Evolutionary conservation across 208 protist species (phyloP), one percentile per base, ranked within the genome.

Genomic region (Trypanosoma cruzi): DNA sequence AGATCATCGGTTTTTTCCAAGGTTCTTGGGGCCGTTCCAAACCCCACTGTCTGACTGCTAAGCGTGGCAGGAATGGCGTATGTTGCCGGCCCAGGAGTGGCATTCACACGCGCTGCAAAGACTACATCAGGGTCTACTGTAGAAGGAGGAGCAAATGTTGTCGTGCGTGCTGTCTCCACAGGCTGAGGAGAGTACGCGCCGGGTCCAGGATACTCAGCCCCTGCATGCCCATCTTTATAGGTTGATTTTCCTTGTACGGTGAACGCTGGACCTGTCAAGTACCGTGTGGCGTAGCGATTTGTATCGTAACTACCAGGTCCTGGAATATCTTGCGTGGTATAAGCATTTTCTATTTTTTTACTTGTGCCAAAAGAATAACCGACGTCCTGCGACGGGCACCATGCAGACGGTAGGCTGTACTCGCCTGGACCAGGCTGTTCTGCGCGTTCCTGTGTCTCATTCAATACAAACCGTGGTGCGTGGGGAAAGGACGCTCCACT

Each of bases 251-350:
- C 58, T 34, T 60, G 26, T 4, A 77, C 11, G 22, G 69, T 58
- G 44, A 69, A 73, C 13, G 76, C 59, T 2, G 68, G 64, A 53
- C 75, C 64, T 56, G 75, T 26, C 48, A 67, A 42, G 32, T 72
- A 58, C 14, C 37, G 52, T 61, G 20, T 40, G 1, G 40, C 54
- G 28, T 74, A 74, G 3, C 53, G 59, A 42, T 36, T 55, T 32
- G 65, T 44, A 37, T 76, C 64, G 68, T 85, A 85, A 26, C 68
- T 64, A 14, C 80, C 80, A 37, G 80, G 80, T 16, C 80, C 80
- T 4, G 71, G 71, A 52, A 46, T 49, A 29, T 68, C 36, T 16
- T 44, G 31, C n/a, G 29, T 28, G 0, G n/a, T 49, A 52, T 50
- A 49, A 6, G 0, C 52, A 46, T 26, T 14, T 13, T 42, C 32